Evolutionary conservation across 305 asterid species (phyloP), one percentile per base, ranked within the genome.

Genomic region (Fraxinus latifolia): DNA sequence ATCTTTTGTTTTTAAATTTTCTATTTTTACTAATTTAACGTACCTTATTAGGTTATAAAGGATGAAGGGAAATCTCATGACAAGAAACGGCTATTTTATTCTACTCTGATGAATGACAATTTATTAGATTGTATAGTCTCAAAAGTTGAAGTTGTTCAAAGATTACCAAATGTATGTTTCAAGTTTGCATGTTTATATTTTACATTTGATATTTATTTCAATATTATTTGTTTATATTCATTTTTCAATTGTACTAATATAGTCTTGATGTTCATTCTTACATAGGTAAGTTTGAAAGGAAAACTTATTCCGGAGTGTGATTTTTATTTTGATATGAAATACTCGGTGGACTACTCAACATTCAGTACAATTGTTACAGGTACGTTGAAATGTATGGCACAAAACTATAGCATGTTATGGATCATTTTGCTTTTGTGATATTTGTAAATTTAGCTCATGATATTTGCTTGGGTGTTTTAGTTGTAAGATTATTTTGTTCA

Each of bases 71-170:
- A 77, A 82, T 84, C 88, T 79, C 87, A 86, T 80, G 88, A 87
- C 90, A 86, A 89, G 88, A 84, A 81, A 58, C 90, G 92, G 80
- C 83, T 89, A 74, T 89, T 89, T 84, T 84, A 86, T 78, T 89
- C 90, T 81, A 85, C 90, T 79, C 74, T 89, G 79, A 81, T 87
- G 89, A 89, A 89, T 23, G 92, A 89, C 87, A 89, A 89, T 87
- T 74, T 83, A 78, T 86, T 89, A 76, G 92, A 89, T 50, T 86
- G 90, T 81, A 72, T 89, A 78, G 84, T 89, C 84, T 87, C 92
- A 77, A 89, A 87, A 89, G 90, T 87, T 50, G 79, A 86, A 81
- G 89, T 89, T 79, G 86, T 89, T 82, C 90, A 87, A 81, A 81
- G 82, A 77, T 80, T 84, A 81, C 84, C 88, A 79, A 70, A 79